Base-by-base conservation (phyloP, 1,284 basidiomycete genomes). In the Bjerkandera adusta region DNA sequence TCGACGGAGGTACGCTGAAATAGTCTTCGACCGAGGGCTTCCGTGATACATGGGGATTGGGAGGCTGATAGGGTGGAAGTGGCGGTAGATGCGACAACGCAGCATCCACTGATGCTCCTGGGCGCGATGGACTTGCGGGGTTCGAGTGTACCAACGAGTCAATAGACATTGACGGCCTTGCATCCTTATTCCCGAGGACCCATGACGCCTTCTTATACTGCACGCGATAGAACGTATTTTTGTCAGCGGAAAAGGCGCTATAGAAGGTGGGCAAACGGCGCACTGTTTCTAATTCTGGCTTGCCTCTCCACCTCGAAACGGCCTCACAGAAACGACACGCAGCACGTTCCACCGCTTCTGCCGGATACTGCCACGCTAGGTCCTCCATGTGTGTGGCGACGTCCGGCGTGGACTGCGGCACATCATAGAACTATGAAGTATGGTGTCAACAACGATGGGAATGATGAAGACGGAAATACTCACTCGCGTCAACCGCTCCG, bases 371-470 rank as follows among this genome's bases (percentile, higher is more conserved):
- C 77, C 82, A 84, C 2, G 86, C 84, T 4, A 91, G 68, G 57
- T 85, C 81, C 57, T 89, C 85, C 76, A 91, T 82, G 54, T 91
- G 88, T 1, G 83, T 85, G 3, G 82, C 78, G 15, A 90, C 69
- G 60, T 89, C 85, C 0, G 82, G 82, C 0, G 84, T 85, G 24
- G 79, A 72, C 4, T 69, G 61, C 3, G 85, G 83, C 36, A 90
- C 78, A 43, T 83, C 82, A 52, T 85, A 81, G 60, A 90, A 90
- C 87, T 90, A n/a, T n/a, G 53, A 7, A 33, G 12, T 24, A 34
- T 30, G 21, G 58, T 15, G 36, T 36, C 37, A 36, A 33, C 33
- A n/a, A n/a, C n/a, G n/a, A n/a, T n/a, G n/a, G n/a, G n/a, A n/a
- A n/a, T n/a, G 45, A 45, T 16, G 39, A 43, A 29, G 36, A 33